Conservation (phyloP, 805 yeast genomes). For the Zygosaccharomyces kombuchaensis region DNA sequence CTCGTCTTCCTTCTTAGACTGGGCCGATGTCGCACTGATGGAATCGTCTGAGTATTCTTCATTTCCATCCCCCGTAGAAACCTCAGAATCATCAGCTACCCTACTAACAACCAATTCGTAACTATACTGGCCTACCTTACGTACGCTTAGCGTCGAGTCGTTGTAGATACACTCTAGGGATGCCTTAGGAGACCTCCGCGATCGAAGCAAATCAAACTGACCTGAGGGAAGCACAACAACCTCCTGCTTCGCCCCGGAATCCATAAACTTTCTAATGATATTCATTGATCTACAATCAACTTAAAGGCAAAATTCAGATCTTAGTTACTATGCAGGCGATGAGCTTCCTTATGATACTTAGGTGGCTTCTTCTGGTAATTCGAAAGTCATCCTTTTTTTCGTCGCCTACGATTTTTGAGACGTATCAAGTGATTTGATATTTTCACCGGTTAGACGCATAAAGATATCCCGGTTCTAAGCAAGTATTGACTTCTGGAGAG, state of each 20-base stretch:
- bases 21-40: conserved; percentile 31
- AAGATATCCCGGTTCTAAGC: background rate
- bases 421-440: background rate
- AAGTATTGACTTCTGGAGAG: background rate
- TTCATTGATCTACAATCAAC: conserved; percentile 46
- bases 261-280: conserved; percentile 61
- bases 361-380: background rate
- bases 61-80: conserved; percentile 46
- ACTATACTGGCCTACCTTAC: conserved; percentile 60
- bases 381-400: conserved; percentile 2
- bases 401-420: background rate
- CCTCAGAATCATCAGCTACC: conserved; percentile 63
- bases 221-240: conserved; percentile 73
- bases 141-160: conserved; percentile 71
- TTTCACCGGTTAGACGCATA: background rate
- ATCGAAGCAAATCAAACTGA: conserved; percentile 65
- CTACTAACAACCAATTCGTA: conserved; percentile 70
- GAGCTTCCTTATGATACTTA: background rate
- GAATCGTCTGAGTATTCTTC: conserved; percentile 42
- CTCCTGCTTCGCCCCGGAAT: conserved; percentile 52
- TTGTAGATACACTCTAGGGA: conserved; percentile 76
- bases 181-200: conserved; percentile 81
- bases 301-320: background rate
- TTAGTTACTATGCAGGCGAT: background rate
- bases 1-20: conserved; percentile 49